Conservation (phyloP, 1,139 yeast genomes). For the Geotrichum cucujoidarum region DNA sequence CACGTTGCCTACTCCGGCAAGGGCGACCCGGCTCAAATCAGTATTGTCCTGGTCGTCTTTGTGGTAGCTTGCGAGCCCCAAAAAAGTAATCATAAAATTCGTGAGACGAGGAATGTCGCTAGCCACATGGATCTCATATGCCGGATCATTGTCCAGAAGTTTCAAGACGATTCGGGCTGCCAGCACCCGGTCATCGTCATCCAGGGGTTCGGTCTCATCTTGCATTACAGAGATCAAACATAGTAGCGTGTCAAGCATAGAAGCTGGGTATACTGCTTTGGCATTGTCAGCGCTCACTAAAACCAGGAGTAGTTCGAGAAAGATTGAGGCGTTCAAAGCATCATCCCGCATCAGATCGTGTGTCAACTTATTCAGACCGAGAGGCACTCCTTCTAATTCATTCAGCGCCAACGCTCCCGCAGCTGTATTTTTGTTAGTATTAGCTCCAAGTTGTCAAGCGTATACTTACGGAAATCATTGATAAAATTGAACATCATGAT, state of each 20-base stretch:
- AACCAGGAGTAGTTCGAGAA: constrained; percentile 1
- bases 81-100: constrained; percentile 22
- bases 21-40: constrained; percentile 8
- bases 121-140: constrained; percentile 1
- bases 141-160: background rate
- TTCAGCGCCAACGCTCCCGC: constrained; percentile 4
- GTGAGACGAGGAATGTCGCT: constrained; percentile 11
- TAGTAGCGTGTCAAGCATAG: background rate
- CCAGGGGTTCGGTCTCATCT: background rate
- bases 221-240: background rate
- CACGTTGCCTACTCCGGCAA: constrained; percentile 10
- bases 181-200: background rate
- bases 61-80: constrained; percentile 15
- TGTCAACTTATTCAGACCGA: background rate
- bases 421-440: background rate
- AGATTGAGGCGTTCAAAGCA: constrained; percentile 2
- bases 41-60: constrained; percentile 4
- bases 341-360: background rate
- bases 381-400: background rate
- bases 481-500: constrained; percentile 12
- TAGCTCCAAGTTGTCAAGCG: background rate
- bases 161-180: background rate
- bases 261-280: background rate
- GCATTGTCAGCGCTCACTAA: background rate
- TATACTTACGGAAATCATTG: constrained; percentile 16